A percentile compares a stretch with the other conserved stretches of the same genome.
phyloP scores from a whole-genome alignment of 148 eudicot species.

The Heliosperma pusillum region DNA sequence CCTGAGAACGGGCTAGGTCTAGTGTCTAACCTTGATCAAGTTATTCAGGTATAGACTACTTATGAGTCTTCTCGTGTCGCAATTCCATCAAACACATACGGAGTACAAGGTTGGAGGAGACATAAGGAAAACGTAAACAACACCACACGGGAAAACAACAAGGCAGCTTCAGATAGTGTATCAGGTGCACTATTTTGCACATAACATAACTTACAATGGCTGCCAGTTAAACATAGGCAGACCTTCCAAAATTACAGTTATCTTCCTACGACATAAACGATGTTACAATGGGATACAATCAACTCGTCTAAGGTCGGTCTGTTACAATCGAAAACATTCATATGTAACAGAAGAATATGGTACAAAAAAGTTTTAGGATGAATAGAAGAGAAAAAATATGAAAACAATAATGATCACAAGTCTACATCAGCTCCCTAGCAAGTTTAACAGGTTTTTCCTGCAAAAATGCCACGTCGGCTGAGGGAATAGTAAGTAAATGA shows the following conservation, averaged over 20 bases:
- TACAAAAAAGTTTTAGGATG: neutral
- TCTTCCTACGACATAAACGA: conserved; percentile 4
- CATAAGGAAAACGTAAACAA: too few relatives aligned
- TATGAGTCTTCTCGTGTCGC: too few relatives aligned
- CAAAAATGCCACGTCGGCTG: conserved; percentile 66
- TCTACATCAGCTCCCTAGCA: conserved; percentile 52
- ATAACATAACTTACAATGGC: neutral
- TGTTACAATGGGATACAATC: conserved; percentile 19
- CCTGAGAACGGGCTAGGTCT: too few relatives aligned
- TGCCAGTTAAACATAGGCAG: neutral
- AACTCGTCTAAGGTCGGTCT: neutral
- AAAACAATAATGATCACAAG: neutral
- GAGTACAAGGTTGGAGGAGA: too few relatives aligned
- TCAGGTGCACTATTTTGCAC: too few relatives aligned
- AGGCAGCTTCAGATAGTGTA: too few relatives aligned
- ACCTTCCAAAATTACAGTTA: neutral
- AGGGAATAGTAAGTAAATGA: conserved; percentile 53
- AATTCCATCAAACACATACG: too few relatives aligned
- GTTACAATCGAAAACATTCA: conserved; percentile 12
- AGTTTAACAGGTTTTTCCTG: conserved; percentile 66
- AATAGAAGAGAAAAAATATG: neutral
- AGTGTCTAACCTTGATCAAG: too few relatives aligned
- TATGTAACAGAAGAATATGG: neutral
- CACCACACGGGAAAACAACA: too few relatives aligned
- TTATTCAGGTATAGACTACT: too few relatives aligned